A percentile compares a stretch with the other conserved stretches of the same genome.
Evolutionary conservation across 2,329 filamentous ascomycete species (phyloP).

Genomic region (Fusarium luffae): DNA sequence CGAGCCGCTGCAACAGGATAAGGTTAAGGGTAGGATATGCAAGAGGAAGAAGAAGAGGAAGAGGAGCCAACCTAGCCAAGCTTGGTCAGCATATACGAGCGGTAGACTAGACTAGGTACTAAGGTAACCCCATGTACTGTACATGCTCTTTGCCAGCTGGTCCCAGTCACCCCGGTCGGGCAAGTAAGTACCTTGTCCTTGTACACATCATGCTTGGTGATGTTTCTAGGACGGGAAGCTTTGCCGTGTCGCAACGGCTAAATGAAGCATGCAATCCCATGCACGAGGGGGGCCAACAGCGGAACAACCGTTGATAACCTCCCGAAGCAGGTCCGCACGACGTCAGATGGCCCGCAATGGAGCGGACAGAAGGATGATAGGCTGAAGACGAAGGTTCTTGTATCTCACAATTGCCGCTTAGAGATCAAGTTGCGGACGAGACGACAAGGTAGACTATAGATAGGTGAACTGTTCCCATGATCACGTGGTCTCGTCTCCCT

Average conservation of each 20-base stretch:
- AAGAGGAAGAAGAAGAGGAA: neutral
- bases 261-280: slow-evolving; percentile 12
- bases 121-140: neutral
- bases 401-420: slow-evolving; percentile 1
- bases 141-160: neutral
- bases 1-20: slow-evolving; percentile 15
- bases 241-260: slow-evolving; percentile 3
- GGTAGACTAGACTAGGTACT: neutral
- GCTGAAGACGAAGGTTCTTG: neutral
- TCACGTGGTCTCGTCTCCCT: slow-evolving; percentile 18
- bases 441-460: neutral
- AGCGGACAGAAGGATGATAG: neutral
- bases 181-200: neutral
- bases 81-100: neutral
- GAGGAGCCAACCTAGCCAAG: neutral
- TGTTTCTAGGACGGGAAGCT: slow-evolving; percentile 10
- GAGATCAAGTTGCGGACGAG: slow-evolving; percentile 11
- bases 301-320: slow-evolving; percentile 18
- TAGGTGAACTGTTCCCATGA: neutral
- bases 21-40: neutral
- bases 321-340: slow-evolving; percentile 5
- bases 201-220: neutral
- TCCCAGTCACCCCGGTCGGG: neutral
- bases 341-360: neutral
- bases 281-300: slow-evolving; percentile 8